A percentile compares a stretch with the other conserved stretches of the same genome.
Evolutionary conservation across 2,329 filamentous ascomycete genomes (phyloP).

Genomic region (Chaetomiaceae sp.): DNA sequence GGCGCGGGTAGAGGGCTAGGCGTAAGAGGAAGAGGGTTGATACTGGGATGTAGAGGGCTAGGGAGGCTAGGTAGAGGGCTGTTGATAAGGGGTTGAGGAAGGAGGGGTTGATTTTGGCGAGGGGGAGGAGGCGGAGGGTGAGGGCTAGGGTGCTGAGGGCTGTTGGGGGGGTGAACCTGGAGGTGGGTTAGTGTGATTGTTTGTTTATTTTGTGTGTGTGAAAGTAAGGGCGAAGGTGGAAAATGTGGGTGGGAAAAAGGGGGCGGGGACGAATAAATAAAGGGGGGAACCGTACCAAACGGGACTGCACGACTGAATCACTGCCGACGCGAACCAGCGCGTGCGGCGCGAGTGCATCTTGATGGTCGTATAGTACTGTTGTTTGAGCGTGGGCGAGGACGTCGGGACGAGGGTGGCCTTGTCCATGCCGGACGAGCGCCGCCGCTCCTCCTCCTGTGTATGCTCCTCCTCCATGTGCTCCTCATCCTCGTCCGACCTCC

Average conservation of each 20-base stretch:
- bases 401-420: too few species aligned
- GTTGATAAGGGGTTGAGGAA: conserved; percentile 3
- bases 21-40: conserved; percentile 8
- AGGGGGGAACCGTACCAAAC: conserved; percentile 5
- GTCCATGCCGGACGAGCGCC: too few species aligned
- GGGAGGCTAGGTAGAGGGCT: conserved; percentile 9
- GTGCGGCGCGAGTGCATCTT: not conserved
- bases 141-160: conserved; percentile 10
- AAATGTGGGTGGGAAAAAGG: not conserved
- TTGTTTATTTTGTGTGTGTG: too few species aligned
- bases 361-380: not conserved
- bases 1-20: not conserved
- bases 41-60: conserved; percentile 3
- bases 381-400: not conserved
- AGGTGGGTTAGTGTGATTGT: not conserved
- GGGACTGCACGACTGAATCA: conserved; percentile 9
- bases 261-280: not conserved
- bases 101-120: not conserved
- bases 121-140: conserved; percentile 9
- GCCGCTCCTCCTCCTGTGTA: too few species aligned
- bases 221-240: not conserved
- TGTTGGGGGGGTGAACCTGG: conserved; percentile 15
- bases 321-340: not conserved
- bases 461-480: too few species aligned
- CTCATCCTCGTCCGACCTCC: too few species aligned